These are phyloP conservation scores for Phytomonas serpens DNA, from an alignment of 208 protist species.

Conservation along the genomic window DNA sequence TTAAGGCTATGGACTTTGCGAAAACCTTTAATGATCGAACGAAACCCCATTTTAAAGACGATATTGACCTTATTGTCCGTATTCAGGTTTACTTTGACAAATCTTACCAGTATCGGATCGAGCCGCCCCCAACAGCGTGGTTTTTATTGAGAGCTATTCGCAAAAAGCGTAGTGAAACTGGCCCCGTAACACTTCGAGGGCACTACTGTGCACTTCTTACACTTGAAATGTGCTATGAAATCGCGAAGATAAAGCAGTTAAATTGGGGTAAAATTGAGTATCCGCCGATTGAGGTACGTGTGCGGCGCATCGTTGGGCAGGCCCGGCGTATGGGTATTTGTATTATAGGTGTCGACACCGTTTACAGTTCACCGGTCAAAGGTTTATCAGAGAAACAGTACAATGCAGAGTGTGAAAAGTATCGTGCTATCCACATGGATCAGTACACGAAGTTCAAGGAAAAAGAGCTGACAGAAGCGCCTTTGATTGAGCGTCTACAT, in stretches of 20 bases:
- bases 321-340: constrained; percentile 82
- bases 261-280: constrained; percentile 66
- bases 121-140: constrained; percentile 84
- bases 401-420: constrained; percentile 47
- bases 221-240: constrained; percentile 89
- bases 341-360: constrained; percentile 83
- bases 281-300: constrained; percentile 78
- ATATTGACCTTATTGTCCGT: constrained; percentile 82
- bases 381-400: constrained; percentile 77
- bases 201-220: constrained; percentile 77
- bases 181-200: constrained; percentile 38
- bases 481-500: constrained; percentile 80
- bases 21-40: constrained; percentile 89
- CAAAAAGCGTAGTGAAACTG: constrained; percentile 80
- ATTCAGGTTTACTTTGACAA: constrained; percentile 92
- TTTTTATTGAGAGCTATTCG: constrained; percentile 68
- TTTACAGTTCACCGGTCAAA: constrained; percentile 56
- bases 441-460: constrained; percentile 62
- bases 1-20: constrained; percentile 88
- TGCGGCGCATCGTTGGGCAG: constrained; percentile 74
- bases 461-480: constrained; percentile 58
- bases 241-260: constrained; percentile 86
- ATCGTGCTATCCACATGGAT: constrained; percentile 62
- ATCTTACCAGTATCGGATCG: constrained; percentile 77
- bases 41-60: constrained; percentile 81